A percentile compares a stretch with the other conserved stretches of the same genome.
Conservation (phyloP, 2,329 filamentous ascomycete species). For the Aspergillus ruber region DNA sequence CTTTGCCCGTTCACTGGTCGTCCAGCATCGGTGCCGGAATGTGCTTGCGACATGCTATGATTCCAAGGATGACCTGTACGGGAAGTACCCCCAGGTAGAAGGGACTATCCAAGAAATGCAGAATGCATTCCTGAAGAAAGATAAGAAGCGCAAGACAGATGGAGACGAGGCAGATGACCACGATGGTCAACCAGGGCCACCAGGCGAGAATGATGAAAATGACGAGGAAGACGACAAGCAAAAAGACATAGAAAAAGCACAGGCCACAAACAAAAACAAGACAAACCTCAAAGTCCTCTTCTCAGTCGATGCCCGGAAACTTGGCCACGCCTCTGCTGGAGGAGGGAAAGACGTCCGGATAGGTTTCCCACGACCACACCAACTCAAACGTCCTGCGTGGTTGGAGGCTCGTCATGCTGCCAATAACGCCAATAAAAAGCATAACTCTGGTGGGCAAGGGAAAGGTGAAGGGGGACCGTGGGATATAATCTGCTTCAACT, state of each 20-base stretch:
- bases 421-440: slow-evolving; percentile 1
- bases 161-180: slow-evolving; percentile 2
- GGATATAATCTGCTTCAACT: slow-evolving; percentile 88
- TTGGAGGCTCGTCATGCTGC: slow-evolving; percentile 1
- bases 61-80: slow-evolving; percentile 44
- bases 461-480: slow-evolving; percentile 41
- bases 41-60: slow-evolving; percentile 43
- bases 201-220: background rate
- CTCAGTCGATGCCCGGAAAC: slow-evolving; percentile 39
- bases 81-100: slow-evolving; percentile 68
- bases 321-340: slow-evolving; percentile 29
- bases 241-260: background rate
- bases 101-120: slow-evolving; percentile 49
- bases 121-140: slow-evolving; percentile 2
- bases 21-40: slow-evolving; percentile 34
- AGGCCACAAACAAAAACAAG: slow-evolving; percentile 3
- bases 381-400: slow-evolving; percentile 22
- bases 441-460: background rate
- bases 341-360: slow-evolving; percentile 41
- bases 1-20: slow-evolving; percentile 39
- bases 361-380: slow-evolving; percentile 24
- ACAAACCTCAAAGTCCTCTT: slow-evolving; percentile 30
- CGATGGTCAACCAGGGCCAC: slow-evolving; percentile 2
- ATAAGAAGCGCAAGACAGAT: background rate
- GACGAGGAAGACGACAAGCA: slow-evolving; percentile 8